Base-by-base conservation (phyloP, 2,329 filamentous ascomycete genomes). In the Fusarium sulawesiense region DNA sequence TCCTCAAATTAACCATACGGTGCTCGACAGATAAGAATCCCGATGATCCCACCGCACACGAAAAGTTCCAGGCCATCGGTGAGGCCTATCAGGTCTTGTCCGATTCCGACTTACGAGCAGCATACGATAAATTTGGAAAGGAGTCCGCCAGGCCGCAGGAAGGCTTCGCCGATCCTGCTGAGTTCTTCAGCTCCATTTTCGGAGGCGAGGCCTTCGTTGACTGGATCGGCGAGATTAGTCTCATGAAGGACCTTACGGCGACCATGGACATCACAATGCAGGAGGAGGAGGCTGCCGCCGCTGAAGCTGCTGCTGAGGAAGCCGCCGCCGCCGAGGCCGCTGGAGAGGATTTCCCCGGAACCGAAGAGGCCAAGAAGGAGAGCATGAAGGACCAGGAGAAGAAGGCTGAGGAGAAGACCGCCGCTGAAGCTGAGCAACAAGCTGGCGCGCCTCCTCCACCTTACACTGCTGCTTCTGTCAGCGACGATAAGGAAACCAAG, bases 171-270 rank as follows among this genome's bases (percentile, higher is more conserved):
- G 96, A 99, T 80, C 96, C 96, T 2, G 88, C 94, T 70, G 96
- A 99, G 82, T 99, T 99, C 87, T 99, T 99, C 83, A 92, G 92
- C 76, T 97, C 94, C 85, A 99, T 99, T 75, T 99, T 99, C 78
- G 96, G 96, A 74, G 96, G 96, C 65, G 95, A 98, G 75, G 94
- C 95, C 14, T 99, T 99, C 77, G 86, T 92, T 66, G 95, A 99
- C 84, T 93, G 96, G 86, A 98, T 99, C 77, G 96, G 96, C 73
- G 96, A 99, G 86, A 97, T 99, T 74, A 96, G 93, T 53, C 89
- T 99, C 61, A 98, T 99, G 93, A 98, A 98, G 84, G 96, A 99
- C 77, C 87, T 99, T 57, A 98, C 95, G 20, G 93, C 94, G 76
- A 97, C 94, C 46, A 98, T 99, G 95, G 96, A 99, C 76, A 98